Evolutionary conservation across 176 grass and related monocot species (phyloP), one percentile per base, ranked within the genome.

Genomic region (Carex parvula): DNA sequence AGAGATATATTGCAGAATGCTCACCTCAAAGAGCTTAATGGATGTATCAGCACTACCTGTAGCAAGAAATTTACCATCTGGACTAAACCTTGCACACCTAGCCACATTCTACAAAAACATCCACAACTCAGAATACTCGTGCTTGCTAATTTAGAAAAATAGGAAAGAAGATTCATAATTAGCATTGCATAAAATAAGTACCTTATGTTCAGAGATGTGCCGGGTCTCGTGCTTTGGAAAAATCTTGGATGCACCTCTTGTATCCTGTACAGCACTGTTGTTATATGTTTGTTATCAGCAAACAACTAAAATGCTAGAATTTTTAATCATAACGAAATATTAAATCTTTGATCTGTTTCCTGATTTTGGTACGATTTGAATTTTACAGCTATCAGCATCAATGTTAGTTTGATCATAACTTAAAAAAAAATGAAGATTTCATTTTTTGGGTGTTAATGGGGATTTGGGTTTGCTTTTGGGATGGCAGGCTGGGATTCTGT

Each of bases 131-230:
- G 12, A 42, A 72, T 81, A 17, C 35, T 64, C 81, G 75, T 7
- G 59, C 52, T 37, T 33, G n/a, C 54, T 42, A 54, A 75, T 54
- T 54, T 29, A 53, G 33, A 54, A 39, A n/a, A 48, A 2, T 61
- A 71, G 10, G 20, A 46, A 22, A 30, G 21, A 75, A 81, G 20
- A 69, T 16, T 52, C 33, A 52, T 68, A 20, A 83, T 30, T 29
- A 20, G 59, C 56, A 85, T 60, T 12, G 5, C 73, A 77, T 56
- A 77, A 56, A 29, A 64, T 72, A 37, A 1, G n/a, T 82, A 94
- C 96, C 96, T 95, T 98, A 83, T 95, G 96, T 71, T 98, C 96
- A 29, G 96, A 98, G 64, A 98, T 65, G 69, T 95, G 93, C 62
- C 83, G 89, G 32, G 70, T 88, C 72, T 93, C 96, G 13, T 98